Evolutionary conservation across 495 filamentous ascomycete genomes (phyloP).

Genomic region (Clohesyomyces aquaticus): DNA sequence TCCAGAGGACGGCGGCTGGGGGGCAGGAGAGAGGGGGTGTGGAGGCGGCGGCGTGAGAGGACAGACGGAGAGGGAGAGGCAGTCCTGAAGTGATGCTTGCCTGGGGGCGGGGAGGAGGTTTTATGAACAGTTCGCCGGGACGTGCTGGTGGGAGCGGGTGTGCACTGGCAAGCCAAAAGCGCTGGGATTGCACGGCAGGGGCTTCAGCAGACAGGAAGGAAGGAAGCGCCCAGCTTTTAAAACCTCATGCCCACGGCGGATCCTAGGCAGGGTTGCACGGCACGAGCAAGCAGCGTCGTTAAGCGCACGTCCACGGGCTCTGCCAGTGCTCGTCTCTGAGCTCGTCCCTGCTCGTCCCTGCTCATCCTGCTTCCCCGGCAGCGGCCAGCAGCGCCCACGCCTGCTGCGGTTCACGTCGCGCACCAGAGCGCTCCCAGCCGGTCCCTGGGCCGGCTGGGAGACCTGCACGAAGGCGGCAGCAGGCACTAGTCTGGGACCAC

Average conservation of each 20-base stretch:
- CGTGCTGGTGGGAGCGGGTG: conserved; percentile 11
- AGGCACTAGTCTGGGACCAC: too few relatives aligned
- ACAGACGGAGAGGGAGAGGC: conserved; percentile 5
- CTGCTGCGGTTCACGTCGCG: too few relatives aligned
- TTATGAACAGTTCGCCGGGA: conserved; percentile 17
- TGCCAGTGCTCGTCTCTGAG: too few relatives aligned
- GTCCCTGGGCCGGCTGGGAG: too few relatives aligned
- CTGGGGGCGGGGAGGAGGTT: conserved; percentile 14
- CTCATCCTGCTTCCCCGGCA: background rate
- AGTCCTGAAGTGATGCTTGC: background rate
- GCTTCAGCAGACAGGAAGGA: background rate
- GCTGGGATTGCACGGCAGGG: conserved; percentile 2
- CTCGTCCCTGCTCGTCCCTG: too few relatives aligned
- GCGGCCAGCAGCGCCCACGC: too few relatives aligned
- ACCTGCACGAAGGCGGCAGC: too few relatives aligned
- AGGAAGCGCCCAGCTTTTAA: background rate
- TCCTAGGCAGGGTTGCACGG: background rate
- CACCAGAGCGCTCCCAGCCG: too few relatives aligned
- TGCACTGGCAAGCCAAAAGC: background rate
- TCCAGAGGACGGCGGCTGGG: background rate
- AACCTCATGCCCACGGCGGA: background rate
- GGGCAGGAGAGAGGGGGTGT: background rate
- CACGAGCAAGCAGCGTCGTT: background rate
- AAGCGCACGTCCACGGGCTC: background rate
- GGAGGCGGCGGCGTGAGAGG: background rate